These are phyloP conservation scores for Trypanosoma platydactyli DNA, from an alignment of 208 protist species.

Conservation along the genomic window DNA sequence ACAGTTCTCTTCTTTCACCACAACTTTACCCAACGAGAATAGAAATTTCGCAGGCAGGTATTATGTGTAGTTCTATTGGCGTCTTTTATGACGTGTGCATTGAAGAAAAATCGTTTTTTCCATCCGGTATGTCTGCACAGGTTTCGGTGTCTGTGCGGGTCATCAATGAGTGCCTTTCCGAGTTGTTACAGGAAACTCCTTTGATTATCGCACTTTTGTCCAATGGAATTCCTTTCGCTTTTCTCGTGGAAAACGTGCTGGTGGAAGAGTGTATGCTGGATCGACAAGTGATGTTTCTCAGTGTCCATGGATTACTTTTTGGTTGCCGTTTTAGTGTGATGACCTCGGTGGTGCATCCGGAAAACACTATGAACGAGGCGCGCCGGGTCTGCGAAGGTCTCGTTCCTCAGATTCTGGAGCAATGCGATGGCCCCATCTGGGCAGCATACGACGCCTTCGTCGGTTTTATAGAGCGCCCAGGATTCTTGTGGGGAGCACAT, in stretches of 20 bases:
- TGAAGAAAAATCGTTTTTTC: slow-evolving; percentile 42
- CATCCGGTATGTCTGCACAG: slow-evolving; percentile 33
- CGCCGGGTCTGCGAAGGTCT: slow-evolving; percentile 32
- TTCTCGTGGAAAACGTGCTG: slow-evolving; percentile 40
- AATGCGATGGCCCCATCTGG: slow-evolving; percentile 76
- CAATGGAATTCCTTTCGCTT: slow-evolving; percentile 52
- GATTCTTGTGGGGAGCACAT: neutral
- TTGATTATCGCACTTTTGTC: slow-evolving; percentile 51
- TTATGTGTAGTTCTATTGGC: slow-evolving; percentile 30
- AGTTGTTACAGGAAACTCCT: slow-evolving; percentile 36
- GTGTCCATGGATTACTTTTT: slow-evolving; percentile 61
- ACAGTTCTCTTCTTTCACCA: slow-evolving; percentile 25
- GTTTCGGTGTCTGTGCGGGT: slow-evolving; percentile 30
- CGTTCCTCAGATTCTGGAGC: slow-evolving; percentile 61
- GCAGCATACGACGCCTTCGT: slow-evolving; percentile 64
- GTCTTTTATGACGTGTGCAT: slow-evolving; percentile 39
- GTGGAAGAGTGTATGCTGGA: slow-evolving; percentile 30
- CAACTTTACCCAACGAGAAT: slow-evolving; percentile 23
- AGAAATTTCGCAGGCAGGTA: slow-evolving; percentile 27
- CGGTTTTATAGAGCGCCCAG: slow-evolving; percentile 29
- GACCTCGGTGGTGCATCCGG: slow-evolving; percentile 20
- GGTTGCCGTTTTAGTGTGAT: slow-evolving; percentile 68
- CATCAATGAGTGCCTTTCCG: slow-evolving; percentile 30
- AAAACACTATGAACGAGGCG: slow-evolving; percentile 26
- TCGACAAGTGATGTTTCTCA: slow-evolving; percentile 36